Base-by-base conservation (phyloP, 176 grass and related monocot species). In the Hordeum marinum region DNA sequence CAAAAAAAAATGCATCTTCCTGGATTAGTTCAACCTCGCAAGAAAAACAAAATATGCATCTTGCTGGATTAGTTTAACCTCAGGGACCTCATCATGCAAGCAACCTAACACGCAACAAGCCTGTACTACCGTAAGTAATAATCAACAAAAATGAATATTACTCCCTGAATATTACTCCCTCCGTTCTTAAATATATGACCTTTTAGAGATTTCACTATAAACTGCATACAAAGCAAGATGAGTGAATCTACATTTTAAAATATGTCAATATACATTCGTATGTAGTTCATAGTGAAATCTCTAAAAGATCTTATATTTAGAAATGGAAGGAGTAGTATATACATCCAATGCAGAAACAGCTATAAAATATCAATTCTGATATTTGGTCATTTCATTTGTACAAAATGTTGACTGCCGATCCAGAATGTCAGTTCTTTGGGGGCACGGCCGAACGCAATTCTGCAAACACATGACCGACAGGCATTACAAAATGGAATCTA, bases 401-500 rank as follows among this genome's bases (percentile, higher is more conserved):
- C 63, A 82, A 77, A 27, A 77, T 61, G 50, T 5, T 36, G 11
- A 65, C 13, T 17, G 26, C 36, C 15, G 34, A 76, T 76, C 17
- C 63, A 82, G 34, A 24, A 68, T 60, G 39, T 68, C 20, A 37
- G 25, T 25, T 61, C 50, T 64, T 29, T 45, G 18, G 14, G 14
- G 18, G 48, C 52, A 37, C n/a, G 21, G 35, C 60, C 61, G 6
- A 60, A 70, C 37, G 37, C 46, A 6, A 18, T 67, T 76, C 31
- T 61, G 68, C 86, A 88, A 68, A 60, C 39, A 77, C 26, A 59
- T 23, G 65, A 29, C 46, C 17, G 54, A n/a, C 50, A 71, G 27
- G 39, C 52, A 88, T 68, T 34, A 88, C 52, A 50, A 74, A 26
- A 77, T 50, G 9, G 63, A 18, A 77, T 48, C 64, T 37, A 12